Conservation (phyloP, 495 filamentous ascomycete genomes). For the Aspergillus mulundensis region DNA sequence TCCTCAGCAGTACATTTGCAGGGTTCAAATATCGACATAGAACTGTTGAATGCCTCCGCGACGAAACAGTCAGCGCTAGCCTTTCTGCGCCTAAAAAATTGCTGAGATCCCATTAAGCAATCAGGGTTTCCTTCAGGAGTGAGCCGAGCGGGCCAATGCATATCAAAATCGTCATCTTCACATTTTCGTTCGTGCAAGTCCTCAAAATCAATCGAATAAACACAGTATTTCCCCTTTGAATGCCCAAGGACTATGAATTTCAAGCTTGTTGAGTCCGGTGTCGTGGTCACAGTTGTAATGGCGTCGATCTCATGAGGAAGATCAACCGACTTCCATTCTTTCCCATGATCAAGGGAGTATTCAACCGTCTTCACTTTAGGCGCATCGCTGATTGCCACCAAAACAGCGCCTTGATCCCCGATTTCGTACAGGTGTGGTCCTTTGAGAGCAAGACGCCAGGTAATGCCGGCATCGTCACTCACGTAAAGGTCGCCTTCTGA, state of each 20-base stretch:
- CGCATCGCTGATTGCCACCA: constrained; percentile 73
- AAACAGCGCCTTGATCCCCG: constrained; percentile 82
- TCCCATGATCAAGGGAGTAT: constrained; percentile 87
- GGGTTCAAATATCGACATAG: constrained; percentile 54
- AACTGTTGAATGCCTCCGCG: constrained; percentile 76
- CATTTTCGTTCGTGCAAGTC: constrained; percentile 79
- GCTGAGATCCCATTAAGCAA: constrained; percentile 93
- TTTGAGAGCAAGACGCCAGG: constrained; percentile 68
- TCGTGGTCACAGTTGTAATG: constrained; percentile 71
- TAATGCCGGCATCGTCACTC: constrained; percentile 86
- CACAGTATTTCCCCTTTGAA: constrained; percentile 45
- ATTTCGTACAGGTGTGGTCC: constrained; percentile 94
- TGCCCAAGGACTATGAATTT: constrained; percentile 74
- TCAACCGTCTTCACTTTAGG: constrained; percentile 58
- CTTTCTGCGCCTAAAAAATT: constrained; percentile 77
- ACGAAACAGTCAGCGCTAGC: constrained; percentile 85
- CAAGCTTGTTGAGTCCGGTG: constrained; percentile 81
- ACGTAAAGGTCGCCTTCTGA: constrained; percentile 73
- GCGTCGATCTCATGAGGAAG: constrained; percentile 46
- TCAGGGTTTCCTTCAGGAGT: constrained; percentile 75
- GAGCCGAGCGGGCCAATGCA: constrained; percentile 72
- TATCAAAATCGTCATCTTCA: constrained; percentile 72
- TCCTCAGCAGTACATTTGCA: constrained; percentile 81
- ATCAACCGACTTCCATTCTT: constrained; percentile 65
- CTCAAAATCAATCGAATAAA: constrained; percentile 78